phyloP scores from a whole-genome alignment of 257 asterid genomes.

The Jasminum sambac region DNA sequence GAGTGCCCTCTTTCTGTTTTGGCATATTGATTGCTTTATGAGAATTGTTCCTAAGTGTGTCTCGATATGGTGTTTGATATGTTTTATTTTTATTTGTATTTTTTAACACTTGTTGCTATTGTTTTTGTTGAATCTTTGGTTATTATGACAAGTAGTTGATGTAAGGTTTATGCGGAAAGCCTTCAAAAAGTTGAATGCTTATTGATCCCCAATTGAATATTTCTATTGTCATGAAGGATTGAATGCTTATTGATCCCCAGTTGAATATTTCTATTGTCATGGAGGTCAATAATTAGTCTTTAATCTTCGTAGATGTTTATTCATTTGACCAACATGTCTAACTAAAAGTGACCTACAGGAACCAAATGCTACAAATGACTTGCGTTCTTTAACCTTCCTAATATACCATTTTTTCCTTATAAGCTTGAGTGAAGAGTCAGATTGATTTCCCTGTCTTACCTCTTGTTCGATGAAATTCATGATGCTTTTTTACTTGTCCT shows the following conservation, averaged over 20 bases:
- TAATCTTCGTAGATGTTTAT: slow-evolving; percentile 6
- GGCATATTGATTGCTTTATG: background rate
- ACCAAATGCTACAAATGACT: background rate
- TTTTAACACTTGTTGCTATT: background rate
- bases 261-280: background rate
- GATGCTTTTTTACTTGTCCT: slow-evolving; percentile 7
- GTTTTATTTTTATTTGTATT: background rate
- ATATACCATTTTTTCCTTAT: too few species aligned
- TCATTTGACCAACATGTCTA: slow-evolving; percentile 17
- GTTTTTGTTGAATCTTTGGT: background rate
- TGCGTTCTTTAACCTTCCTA: slow-evolving; percentile 10
- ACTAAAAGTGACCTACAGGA: background rate
- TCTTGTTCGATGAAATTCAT: slow-evolving; percentile 1
- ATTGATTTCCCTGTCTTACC: slow-evolving; percentile 1
- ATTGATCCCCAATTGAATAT: slow-evolving; percentile 1
- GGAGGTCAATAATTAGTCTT: background rate
- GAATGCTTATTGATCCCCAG: too few species aligned
- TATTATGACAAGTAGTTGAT: background rate
- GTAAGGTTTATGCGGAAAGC: background rate
- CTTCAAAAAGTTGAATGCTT: background rate
- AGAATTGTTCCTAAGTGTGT: background rate
- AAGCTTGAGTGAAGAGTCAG: background rate
- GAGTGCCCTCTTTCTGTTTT: background rate
- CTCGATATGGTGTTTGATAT: background rate
- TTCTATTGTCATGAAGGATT: background rate